These are phyloP conservation scores for Boletus insuetus DNA, from an alignment of 768 basidiomycete genomes.

Conservation along the genomic window DNA sequence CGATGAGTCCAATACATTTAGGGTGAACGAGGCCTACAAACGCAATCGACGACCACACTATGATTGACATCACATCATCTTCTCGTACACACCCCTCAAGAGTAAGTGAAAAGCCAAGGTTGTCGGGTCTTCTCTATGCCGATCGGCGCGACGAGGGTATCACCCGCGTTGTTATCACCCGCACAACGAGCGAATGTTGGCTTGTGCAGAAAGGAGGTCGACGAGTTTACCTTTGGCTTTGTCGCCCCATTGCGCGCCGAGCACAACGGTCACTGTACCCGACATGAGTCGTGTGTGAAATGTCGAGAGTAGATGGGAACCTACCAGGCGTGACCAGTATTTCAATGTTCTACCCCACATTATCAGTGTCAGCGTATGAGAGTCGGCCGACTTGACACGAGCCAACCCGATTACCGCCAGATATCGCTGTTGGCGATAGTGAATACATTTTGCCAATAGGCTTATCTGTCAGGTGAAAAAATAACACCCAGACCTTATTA, in stretches of 20 bases:
- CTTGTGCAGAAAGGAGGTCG: slow-evolving; percentile 87
- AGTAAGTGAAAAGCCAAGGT: slow-evolving; percentile 95
- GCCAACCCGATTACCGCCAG: neutral
- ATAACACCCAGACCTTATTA: too few species aligned
- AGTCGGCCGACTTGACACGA: neutral
- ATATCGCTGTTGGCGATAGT: neutral
- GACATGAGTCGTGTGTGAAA: too few species aligned
- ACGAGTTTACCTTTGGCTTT: slow-evolving; percentile 48
- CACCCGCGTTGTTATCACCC: slow-evolving; percentile 98
- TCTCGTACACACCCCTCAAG: slow-evolving; percentile 59
- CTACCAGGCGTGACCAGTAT: too few species aligned
- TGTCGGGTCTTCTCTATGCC: slow-evolving; percentile 66
- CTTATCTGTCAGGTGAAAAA: too few species aligned
- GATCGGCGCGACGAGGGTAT: slow-evolving; percentile 88
- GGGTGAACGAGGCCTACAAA: slow-evolving; percentile 32
- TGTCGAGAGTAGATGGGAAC: too few species aligned
- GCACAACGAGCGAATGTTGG: slow-evolving; percentile 94
- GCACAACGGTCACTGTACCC: too few species aligned
- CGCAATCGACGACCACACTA: neutral
- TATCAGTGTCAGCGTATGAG: too few species aligned
- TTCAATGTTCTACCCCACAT: too few species aligned
- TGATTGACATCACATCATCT: neutral
- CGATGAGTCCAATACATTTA: slow-evolving; percentile 81
- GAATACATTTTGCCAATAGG: too few species aligned
- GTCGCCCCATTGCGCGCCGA: too few species aligned